Evolutionary conservation across 805 yeast genomes (phyloP), one percentile per base, ranked within the genome.

Genomic region (Candida rishiriensis): DNA sequence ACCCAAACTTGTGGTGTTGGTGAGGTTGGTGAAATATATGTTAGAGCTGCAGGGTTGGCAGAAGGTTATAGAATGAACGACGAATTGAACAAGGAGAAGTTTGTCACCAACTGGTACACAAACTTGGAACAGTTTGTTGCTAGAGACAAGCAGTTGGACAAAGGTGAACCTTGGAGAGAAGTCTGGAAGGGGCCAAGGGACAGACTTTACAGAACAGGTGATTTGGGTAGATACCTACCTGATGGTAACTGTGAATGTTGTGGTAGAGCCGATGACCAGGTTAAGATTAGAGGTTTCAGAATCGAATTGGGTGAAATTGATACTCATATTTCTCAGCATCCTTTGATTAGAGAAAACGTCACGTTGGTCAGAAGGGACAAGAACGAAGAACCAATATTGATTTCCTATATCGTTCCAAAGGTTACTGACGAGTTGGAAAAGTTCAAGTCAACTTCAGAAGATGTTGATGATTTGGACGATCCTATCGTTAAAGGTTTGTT

Each of bases 221-320:
- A 93, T 67, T 73, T 93, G 52, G 99, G 99, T 43, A 81, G 99
- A 55, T 93, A 95, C 63, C 71, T 90, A 47, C 97, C 98, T 7
- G 97, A 90, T 60, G 99, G 99, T 45, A 88, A 93, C 69, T 89
- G 93, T 55, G 99, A 93, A 71, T 91, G 97, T 65, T 85, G 95
- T 63, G 99, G 99, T 47, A 81, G 99, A 64, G 99, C 99, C 26
- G 99, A 93, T 69, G 98, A 91, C 63, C 99, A 93, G 67, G 97
- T 93, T 49, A 93, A 93, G 66, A 93, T 93, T 54, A 82, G 99
- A 70, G 99, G 99, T 2, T 95, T 93, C 79, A 81, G 99, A 69
- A 95, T 93, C 51, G 99, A 93, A 69, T 74, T 93, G 44, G 99
- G 99, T 48, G 99, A 93, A 68, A 95, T 93, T 61, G 98, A 93